Evolutionary conservation across 2,329 filamentous ascomycete species (phyloP), one percentile per base, ranked within the genome.

Genomic region (Penicillium nordicum): DNA sequence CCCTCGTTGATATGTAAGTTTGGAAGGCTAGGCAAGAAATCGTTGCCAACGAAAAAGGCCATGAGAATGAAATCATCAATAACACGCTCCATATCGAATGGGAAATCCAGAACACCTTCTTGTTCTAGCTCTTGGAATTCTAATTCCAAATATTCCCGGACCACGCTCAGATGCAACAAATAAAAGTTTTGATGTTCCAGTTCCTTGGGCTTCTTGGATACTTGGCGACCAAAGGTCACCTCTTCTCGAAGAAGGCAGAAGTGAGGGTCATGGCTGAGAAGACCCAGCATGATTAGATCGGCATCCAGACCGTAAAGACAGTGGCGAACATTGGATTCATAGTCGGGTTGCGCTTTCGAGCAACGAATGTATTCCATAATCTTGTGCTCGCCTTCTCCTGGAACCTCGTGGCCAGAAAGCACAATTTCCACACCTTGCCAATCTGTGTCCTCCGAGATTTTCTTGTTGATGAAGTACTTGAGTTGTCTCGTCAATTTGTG

Each of bases 331-430:
- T 99, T 97, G 48, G 90, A 84, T 73, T 96, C 88, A 75, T 99
- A 99, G 61, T 88, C 85, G 2, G 90, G 90, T 75, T 99, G 94
- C 47, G 93, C 92, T 80, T 97, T 97, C 60, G 94, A 90, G 75
- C 95, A 90, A 66, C 94, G 89, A 74, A 99, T 99, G 76, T 99
- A 99, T 76, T 99, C 95, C 94, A 99, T 99, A 76, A 99, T 96
- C 79, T 99, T 99, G 80, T 99, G 94, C 76, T 99, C 94, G 67
- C 94, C 94, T 77, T 99, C 95, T 67, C 94, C 94, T 7, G 94
- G 94, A 27, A 97, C 93, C 75, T 99, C 95, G 71, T 99, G 95
- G 53, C 95, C 94, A 6, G 94, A 99, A 57, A 99, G 83, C 51
- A 99, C 92, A 66, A 99, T 88, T 71, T 97, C 92, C 63, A 95